A percentile compares a stretch with the other conserved stretches of the same genome.
phyloP scores from a whole-genome alignment of 169 alveolate genomes.

The Plasmodium gaboni region DNA sequence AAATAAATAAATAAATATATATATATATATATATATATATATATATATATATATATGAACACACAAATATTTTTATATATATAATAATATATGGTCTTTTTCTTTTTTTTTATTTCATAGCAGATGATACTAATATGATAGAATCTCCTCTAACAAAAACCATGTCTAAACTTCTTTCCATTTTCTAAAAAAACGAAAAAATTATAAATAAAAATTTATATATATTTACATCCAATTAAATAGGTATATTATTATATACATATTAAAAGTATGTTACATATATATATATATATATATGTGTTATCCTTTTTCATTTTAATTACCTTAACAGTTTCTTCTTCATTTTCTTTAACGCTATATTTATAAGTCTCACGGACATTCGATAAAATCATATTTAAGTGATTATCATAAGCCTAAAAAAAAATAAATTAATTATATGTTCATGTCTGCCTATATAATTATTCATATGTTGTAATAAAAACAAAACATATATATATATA shows the following conservation, averaged over 20 bases:
- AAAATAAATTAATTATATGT: neutral
- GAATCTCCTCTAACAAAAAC: constrained; percentile 93
- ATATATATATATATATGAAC: neutral
- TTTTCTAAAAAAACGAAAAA: constrained; percentile 70
- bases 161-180: constrained; percentile 86
- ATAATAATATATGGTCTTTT: neutral
- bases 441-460: too few species aligned
- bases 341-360: constrained; percentile 32
- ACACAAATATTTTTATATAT: neutral
- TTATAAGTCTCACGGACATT: constrained; percentile 90
- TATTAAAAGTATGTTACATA: neutral
- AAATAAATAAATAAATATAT: neutral
- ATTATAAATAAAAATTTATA: neutral
- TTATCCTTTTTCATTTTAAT: constrained; percentile 76
- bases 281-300: neutral
- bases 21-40: neutral
- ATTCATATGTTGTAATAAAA: neutral
- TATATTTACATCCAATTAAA: neutral
- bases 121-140: constrained; percentile 90
- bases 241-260: neutral
- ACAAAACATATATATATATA: neutral
- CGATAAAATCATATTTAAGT: constrained; percentile 92
- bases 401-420: constrained; percentile 92
- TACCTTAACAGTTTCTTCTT: constrained; percentile 64
- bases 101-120: constrained; percentile 23